Base-by-base conservation (phyloP, 768 basidiomycete genomes). In the Naganishia randhawae region DNA sequence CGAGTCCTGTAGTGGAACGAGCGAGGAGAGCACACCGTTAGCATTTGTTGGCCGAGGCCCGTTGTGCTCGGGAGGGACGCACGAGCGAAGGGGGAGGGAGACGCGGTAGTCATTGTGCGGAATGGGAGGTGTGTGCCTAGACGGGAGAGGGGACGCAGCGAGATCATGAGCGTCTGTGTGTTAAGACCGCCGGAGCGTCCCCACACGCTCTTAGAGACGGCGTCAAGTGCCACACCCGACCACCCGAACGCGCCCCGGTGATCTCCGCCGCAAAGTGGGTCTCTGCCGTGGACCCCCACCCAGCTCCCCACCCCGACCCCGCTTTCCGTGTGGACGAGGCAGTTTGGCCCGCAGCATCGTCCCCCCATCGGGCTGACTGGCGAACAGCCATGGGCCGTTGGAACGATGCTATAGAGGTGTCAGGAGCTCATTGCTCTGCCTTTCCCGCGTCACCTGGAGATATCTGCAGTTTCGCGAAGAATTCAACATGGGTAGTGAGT, bases 1-100 rank as follows among this genome's bases (percentile, higher is more conserved):
- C 64, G 45, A 79, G 71, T 17, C 80, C 65, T 65, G 61, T 27
- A n/a, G 19, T 4, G 31, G 33, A 33, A n/a, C 33, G 16, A 3
- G 57, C 1, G 9, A 39, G 27, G 19, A 13, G 1, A 4, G 45
- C 3, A 48, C n/a, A n/a, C n/a, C n/a, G n/a, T n/a, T n/a, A n/a
- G n/a, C n/a, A n/a, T n/a, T n/a, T n/a, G n/a, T n/a, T n/a, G n/a
- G n/a, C n/a, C n/a, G n/a, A n/a, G n/a, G n/a, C n/a, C n/a, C n/a
- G n/a, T n/a, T n/a, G 6, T 42, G 45, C 4, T 6, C 33, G 39
- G 14, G 33, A 31, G 27, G 27, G 32, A 61, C 57, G 14, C 41
- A 61, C 57, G 57, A 29, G 57, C 57, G 57, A 41, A 61, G 22
- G n/a, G n/a, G n/a, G 35, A 27, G 27, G 57, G 13, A 6, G 57